Evolutionary conservation across 108 stramenopile species (phyloP).

Genomic region (Fragilaria crotonensis): DNA sequence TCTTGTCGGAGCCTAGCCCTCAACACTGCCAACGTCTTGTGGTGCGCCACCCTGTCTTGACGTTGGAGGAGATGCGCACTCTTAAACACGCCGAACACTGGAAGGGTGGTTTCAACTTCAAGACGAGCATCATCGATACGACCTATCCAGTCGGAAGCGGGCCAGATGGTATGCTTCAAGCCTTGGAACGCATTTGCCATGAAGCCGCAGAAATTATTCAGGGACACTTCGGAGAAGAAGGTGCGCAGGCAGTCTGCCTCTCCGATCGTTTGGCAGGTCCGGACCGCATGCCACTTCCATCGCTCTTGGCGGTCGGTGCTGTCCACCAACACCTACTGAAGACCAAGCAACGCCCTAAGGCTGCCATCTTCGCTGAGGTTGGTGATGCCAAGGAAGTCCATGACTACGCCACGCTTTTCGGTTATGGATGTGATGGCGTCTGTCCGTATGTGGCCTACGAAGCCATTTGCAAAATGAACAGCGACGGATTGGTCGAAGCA

Average conservation of each 20-base stretch:
- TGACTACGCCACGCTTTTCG: constrained; percentile 87
- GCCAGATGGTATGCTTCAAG: constrained; percentile 87
- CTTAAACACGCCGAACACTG: constrained; percentile 77
- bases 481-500: constrained; percentile 84
- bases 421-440: constrained; percentile 95
- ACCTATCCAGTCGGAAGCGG: constrained; percentile 87
- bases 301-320: constrained; percentile 91
- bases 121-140: constrained; percentile 77
- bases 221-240: constrained; percentile 64
- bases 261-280: constrained; percentile 85
- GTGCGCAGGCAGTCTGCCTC: constrained; percentile 84
- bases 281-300: constrained; percentile 88
- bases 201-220: constrained; percentile 89
- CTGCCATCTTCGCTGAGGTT: constrained; percentile 92
- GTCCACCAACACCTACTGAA: constrained; percentile 95
- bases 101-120: constrained; percentile 65
- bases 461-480: constrained; percentile 91
- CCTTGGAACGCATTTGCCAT: constrained; percentile 89
- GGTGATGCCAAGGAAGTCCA: constrained; percentile 97
- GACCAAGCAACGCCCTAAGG: constrained; percentile 91
- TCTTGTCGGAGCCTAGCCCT: constrained; percentile 63
- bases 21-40: constrained; percentile 83
- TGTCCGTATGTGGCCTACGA: constrained; percentile 98
- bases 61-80: constrained; percentile 89
- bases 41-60: constrained; percentile 86